Conservation (phyloP, 768 basidiomycete genomes). For the Termitomyces sp. region DNA sequence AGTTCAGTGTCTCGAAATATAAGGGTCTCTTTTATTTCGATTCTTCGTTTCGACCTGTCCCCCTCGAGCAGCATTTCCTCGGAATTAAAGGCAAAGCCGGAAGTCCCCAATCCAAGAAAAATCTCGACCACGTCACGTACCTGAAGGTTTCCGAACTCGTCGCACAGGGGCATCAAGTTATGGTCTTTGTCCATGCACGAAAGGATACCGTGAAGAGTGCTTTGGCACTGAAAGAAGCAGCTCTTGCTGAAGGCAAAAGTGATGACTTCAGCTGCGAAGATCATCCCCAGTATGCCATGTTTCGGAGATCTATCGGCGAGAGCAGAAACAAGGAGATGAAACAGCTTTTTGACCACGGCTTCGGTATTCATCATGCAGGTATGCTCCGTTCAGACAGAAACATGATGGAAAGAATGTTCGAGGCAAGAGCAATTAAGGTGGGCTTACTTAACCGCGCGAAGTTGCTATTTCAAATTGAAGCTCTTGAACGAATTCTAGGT, state of each 20-base stretch:
- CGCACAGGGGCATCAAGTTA: conserved; percentile 91
- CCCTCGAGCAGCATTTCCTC: conserved; percentile 95
- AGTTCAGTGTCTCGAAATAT: conserved; percentile 73
- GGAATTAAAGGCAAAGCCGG: conserved; percentile 88
- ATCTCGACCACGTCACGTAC: conserved; percentile 84
- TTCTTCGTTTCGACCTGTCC: conserved; percentile 93
- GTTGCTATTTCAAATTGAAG: background rate
- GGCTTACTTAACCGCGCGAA: background rate
- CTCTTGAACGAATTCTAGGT: conserved; percentile 48
- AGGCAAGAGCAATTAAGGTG: conserved; percentile 87
- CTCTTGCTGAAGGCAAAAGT: conserved; percentile 58
- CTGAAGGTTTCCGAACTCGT: conserved; percentile 89
- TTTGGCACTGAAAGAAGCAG: conserved; percentile 70
- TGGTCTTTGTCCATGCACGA: conserved; percentile 98
- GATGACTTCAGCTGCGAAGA: conserved; percentile 81
- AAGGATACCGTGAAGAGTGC: conserved; percentile 98
- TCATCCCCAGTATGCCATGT: conserved; percentile 72
- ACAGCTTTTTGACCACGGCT: conserved; percentile 83
- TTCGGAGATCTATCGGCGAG: conserved; percentile 70
- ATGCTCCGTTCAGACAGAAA: conserved; percentile 94
- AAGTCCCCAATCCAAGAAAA: conserved; percentile 66
- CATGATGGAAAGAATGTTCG: conserved; percentile 93
- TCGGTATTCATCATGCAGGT: conserved; percentile 98
- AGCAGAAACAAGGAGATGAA: conserved; percentile 97
- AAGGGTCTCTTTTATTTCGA: conserved; percentile 96